Evolutionary conservation across 2,329 filamentous ascomycete species (phyloP), one percentile per base, ranked within the genome.

Genomic region (Sporothrix schenckii): DNA sequence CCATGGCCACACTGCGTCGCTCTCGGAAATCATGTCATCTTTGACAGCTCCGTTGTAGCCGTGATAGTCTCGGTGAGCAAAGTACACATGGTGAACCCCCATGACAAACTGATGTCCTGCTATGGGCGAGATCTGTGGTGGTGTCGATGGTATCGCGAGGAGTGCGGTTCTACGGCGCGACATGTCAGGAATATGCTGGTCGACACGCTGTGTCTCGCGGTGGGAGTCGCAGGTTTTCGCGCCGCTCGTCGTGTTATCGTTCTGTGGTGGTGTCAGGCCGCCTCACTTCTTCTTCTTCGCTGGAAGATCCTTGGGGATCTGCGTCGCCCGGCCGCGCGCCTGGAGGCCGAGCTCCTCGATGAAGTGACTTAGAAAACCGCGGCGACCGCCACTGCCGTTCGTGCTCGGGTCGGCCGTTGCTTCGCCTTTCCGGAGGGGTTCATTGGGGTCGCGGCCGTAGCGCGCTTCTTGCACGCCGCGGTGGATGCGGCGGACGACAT

Each of bases 401-500:
- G 2, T 16, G 49, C 69, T 77, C 0, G 79, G 80, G 21, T 84
- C 77, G 52, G 78, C 78, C 77, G 85, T 86, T 2, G 85, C 85
- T 74, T 87, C 83, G 58, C 85, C 86, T 0, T 80, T 84, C 0
- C 81, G 80, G 11, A 87, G 72, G 7, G 85, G 85, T 66, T 86
- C 83, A 72, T 82, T 78, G 0, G 85, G 84, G 68, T 85, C 80
- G 30, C 83, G 81, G 11, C 85, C 85, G 72, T 87, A 73, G 58
- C 81, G 80, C 21, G 78, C 76, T 72, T 87, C 84, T 74, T 87
- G 77, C 50, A 87, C 80, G 3, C 76, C 79, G 16, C 81, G 80
- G 71, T 87, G 85, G 47, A 87, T 83, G n/a, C 81, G 80, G 9
- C 83, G 83, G 52, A 87, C 85, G 3, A 80, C 81, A 72, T 81